phyloP scores from a whole-genome alignment of 805 yeast genomes.

The Candida dajiaensis region DNA sequence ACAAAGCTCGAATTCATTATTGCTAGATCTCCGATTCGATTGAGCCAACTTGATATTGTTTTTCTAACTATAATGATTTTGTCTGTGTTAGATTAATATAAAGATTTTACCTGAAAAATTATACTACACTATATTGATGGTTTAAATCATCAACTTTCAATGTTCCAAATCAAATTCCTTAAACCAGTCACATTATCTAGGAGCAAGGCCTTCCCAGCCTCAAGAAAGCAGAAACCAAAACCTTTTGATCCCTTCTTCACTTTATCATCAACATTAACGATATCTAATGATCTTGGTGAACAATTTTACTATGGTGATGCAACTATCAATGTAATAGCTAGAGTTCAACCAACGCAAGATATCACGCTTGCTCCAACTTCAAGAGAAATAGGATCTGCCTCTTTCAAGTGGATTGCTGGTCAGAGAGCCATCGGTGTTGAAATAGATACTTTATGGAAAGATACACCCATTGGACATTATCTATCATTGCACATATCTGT shows the following conservation, averaged over 20 bases:
- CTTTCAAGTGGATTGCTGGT: slow-evolving; percentile 16
- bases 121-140: too few species aligned
- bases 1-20: too few species aligned
- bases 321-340: slow-evolving; percentile 5
- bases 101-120: too few species aligned
- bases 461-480: slow-evolving; percentile 1
- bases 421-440: slow-evolving; percentile 16
- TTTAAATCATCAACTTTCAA: slow-evolving; percentile 1
- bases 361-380: background rate
- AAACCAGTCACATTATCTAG: slow-evolving; percentile 24
- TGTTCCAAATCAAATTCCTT: slow-evolving; percentile 31
- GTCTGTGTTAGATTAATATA: too few species aligned
- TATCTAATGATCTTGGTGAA: slow-evolving; percentile 38
- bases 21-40: too few species aligned
- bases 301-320: slow-evolving; percentile 30
- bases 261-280: slow-evolving; percentile 18
- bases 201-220: slow-evolving; percentile 1
- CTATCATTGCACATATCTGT: slow-evolving; percentile 12
- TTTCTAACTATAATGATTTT: too few species aligned
- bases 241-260: slow-evolving; percentile 11
- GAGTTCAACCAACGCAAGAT: slow-evolving; percentile 1
- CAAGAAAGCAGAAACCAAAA: slow-evolving; percentile 3
- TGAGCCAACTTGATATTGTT: too few species aligned
- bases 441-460: background rate
- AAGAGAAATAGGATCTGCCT: background rate